A percentile compares a stretch with the other conserved stretches of the same genome.
phyloP scores from a whole-genome alignment of 2,329 filamentous ascomycete species.

The Conoideocrella luteorostrata region DNA sequence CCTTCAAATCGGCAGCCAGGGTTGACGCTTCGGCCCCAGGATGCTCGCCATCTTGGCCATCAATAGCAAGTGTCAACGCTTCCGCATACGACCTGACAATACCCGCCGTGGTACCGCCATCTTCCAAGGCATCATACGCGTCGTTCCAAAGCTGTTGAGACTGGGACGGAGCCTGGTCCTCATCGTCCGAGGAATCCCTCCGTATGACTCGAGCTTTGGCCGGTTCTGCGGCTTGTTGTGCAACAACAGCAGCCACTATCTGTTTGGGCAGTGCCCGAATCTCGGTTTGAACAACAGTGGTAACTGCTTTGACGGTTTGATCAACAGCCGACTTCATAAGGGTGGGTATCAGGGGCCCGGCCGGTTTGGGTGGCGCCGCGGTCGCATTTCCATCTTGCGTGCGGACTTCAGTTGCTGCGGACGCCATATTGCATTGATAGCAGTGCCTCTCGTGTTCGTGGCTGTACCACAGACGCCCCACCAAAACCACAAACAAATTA shows the following conservation, averaged over 20 bases:
- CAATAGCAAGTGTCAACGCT: constrained; percentile 9
- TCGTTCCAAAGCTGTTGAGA: constrained; percentile 11
- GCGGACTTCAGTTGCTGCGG: constrained; percentile 2
- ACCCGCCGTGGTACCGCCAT: constrained; percentile 5
- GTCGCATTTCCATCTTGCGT: constrained; percentile 6
- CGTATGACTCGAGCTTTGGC: background rate
- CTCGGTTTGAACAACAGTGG: constrained; percentile 9
- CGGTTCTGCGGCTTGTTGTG: constrained; percentile 2
- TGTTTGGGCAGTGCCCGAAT: constrained; percentile 10
- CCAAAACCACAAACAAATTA: too few species aligned
- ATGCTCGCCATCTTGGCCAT: constrained; percentile 5
- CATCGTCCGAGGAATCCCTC: constrained; percentile 1
- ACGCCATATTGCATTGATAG: constrained; percentile 1
- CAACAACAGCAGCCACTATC: constrained; percentile 6
- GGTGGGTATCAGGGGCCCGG: constrained; percentile 6
- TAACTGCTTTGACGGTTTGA: constrained; percentile 9
- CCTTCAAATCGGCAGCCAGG: constrained; percentile 7
- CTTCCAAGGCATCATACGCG: constrained; percentile 10
- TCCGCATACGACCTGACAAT: constrained; percentile 10
- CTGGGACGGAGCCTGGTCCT: constrained; percentile 4
- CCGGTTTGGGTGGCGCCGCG: background rate
- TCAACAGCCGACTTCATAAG: constrained; percentile 10
- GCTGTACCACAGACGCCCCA: background rate
- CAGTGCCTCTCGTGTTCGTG: background rate
- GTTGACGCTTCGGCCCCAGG: background rate